A percentile compares a stretch with the other conserved stretches of the same genome.
Conservation (phyloP, 257 asterid species). For the Anisodus tanguticus region DNA sequence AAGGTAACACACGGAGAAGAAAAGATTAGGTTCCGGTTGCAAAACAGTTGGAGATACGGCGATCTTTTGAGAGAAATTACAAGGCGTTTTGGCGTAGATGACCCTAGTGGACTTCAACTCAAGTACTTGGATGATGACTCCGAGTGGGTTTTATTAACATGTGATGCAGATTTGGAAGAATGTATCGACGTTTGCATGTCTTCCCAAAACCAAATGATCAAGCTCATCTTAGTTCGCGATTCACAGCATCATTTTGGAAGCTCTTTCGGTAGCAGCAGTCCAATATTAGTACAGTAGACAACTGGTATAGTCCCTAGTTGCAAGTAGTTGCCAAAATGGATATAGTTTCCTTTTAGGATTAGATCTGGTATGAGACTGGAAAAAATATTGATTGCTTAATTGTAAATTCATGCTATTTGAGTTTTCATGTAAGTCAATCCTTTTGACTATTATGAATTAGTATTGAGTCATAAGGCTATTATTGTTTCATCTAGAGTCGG, state of each 20-base stretch:
- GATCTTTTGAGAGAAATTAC: conserved; percentile 65
- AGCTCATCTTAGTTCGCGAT: conserved; percentile 53
- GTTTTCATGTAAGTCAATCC: conserved; percentile 22
- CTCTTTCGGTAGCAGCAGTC: conserved; percentile 49
- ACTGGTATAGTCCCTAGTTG: conserved; percentile 3
- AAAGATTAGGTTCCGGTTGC: conserved; percentile 75
- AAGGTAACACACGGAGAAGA: conserved; percentile 83
- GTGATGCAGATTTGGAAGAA: conserved; percentile 90
- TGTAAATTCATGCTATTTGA: conserved; percentile 21
- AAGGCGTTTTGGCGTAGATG: conserved; percentile 65
- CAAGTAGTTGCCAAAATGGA: conserved; percentile 19
- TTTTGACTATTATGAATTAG: conserved; percentile 1
- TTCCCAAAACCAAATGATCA: conserved; percentile 57
- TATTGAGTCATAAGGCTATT: conserved; percentile 16
- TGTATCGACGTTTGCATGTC: conserved; percentile 67
- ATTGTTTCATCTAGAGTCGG: conserved; percentile 10
- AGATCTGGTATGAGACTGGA: conserved; percentile 25
- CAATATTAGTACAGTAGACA: conserved; percentile 26
- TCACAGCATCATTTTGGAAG: conserved; percentile 51
- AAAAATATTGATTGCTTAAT: conserved; percentile 21
- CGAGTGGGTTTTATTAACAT: conserved; percentile 86
- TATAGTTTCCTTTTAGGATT: conserved; percentile 16
- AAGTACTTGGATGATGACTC: conserved; percentile 89
- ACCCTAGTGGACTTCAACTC: conserved; percentile 53
- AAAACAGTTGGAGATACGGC: conserved; percentile 57